These are phyloP conservation scores for Colletotrichum tamarilloi DNA, from an alignment of 2,329 filamentous ascomycete genomes.

Conservation along the genomic window DNA sequence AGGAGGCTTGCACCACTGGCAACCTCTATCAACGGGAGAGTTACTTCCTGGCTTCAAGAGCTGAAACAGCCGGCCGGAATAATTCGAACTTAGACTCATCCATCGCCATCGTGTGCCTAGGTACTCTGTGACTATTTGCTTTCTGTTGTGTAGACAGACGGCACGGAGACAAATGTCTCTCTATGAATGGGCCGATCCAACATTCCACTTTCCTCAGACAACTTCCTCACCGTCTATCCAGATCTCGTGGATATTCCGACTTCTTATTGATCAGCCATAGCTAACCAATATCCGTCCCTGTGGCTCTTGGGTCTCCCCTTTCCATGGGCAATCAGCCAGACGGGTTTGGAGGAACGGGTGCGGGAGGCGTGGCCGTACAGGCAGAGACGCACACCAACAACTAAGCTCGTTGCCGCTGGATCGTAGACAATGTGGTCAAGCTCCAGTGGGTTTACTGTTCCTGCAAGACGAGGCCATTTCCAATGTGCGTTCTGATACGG, in stretches of 20 bases:
- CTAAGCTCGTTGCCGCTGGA: background rate
- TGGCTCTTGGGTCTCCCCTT: background rate
- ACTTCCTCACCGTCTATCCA: background rate
- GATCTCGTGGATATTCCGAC: constrained; percentile 1
- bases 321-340: background rate
- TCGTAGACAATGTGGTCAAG: background rate
- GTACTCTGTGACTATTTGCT: background rate
- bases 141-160: constrained; percentile 12
- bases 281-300: background rate
- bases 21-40: constrained; percentile 8
- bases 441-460: background rate
- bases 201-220: background rate
- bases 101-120: background rate
- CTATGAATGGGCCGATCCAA: background rate
- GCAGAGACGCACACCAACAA: background rate
- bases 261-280: constrained; percentile 5
- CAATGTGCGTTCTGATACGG: background rate
- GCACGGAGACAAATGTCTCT: background rate
- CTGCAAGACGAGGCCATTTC: background rate
- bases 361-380: background rate
- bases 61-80: constrained; percentile 25
- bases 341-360: background rate
- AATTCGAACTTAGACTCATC: background rate
- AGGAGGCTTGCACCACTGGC: background rate
- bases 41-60: background rate